Evolutionary conservation across 345 rosid genomes (phyloP), one percentile per base, ranked within the genome.

Genomic region (Citrus inodora): DNA sequence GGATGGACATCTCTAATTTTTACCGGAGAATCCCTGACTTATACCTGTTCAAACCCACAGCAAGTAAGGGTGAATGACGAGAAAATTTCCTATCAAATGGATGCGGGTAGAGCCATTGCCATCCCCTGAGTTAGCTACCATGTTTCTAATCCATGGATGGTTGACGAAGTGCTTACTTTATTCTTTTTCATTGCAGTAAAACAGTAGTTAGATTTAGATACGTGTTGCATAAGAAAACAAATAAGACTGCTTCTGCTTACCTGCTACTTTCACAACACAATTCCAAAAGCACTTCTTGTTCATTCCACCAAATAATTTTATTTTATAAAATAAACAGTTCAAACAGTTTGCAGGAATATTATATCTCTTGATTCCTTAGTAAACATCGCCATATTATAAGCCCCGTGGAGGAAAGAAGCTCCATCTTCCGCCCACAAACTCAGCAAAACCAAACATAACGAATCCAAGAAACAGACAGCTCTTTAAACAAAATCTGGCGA

Each of bases 301-400:
- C 16, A 22, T 55, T 56, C 28, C 73, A 13, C 73, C 67, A 16
- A n/a, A 16, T 9, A 53, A 35, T 17, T 21, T 22, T 30, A 35
- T 30, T 8, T 35, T 16, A 22, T 22, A 32, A 46, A 27, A 58
- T 68, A n/a, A 19, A 16, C 19, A 67, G 27, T 8, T 19, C 30
- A 61, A 7, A 77, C 65, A 37, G 67, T 37, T 28, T 70, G 75
- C 27, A 61, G 64, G 70, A 61, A 61, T 70, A 61, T 71, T 59
- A 61, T 33, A 8, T 61, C 9, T n/a, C 22, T 51, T 27, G 71
- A 71, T 78, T 71, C 81, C 76, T 16, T 71, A 30, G 76, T 25
- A n/a, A 56, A 64, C 53, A 78, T 28, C 76, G 76, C 27, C 40
- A 37, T 0, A 48, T 16, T 53, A 1, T 53, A 46, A 51, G 21